phyloP scores from a whole-genome alignment of 371 early-diverging fungal species.

The Circinella umbellata region DNA sequence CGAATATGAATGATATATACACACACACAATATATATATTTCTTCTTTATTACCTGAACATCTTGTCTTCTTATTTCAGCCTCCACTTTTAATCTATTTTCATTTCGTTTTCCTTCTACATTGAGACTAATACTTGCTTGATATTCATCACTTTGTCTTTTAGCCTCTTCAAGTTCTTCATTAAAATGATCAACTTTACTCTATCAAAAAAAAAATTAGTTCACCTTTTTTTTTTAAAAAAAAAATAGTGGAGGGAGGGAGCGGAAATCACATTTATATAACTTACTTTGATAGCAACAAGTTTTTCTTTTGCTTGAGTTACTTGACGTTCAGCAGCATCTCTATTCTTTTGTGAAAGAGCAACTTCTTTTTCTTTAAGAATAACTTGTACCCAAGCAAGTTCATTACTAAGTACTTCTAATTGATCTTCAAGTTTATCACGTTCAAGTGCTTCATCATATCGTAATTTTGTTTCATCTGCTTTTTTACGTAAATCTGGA shows the following conservation, averaged over 20 bases:
- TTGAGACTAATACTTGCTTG: slow-evolving; percentile 1
- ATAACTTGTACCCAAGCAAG: slow-evolving; percentile 79
- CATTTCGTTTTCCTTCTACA: not conserved
- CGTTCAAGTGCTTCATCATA: slow-evolving; percentile 71
- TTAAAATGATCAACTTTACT: slow-evolving; percentile 44
- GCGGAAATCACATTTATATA: no score
- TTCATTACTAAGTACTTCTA: slow-evolving; percentile 69
- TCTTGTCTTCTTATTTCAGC: not conserved
- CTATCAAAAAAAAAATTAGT: slow-evolving; percentile 7
- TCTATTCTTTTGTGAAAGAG: slow-evolving; percentile 33
- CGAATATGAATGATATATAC: no score
- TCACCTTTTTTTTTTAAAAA: no score
- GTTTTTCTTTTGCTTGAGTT: not conserved
- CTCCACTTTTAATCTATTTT: not conserved
- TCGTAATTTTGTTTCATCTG: slow-evolving; percentile 62
- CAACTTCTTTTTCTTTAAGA: slow-evolving; percentile 37
- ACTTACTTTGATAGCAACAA: not conserved
- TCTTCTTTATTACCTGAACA: not conserved
- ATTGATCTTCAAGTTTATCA: slow-evolving; percentile 60
- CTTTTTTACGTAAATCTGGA: slow-evolving; percentile 66
- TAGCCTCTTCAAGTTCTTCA: slow-evolving; percentile 42
- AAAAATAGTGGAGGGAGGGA: no score
- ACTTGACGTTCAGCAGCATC: slow-evolving; percentile 13
- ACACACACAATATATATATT: no score
- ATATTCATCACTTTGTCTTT: slow-evolving; percentile 17